Conservation (phyloP, 2,329 filamentous ascomycete species). For the Monosporascus sp. region DNA sequence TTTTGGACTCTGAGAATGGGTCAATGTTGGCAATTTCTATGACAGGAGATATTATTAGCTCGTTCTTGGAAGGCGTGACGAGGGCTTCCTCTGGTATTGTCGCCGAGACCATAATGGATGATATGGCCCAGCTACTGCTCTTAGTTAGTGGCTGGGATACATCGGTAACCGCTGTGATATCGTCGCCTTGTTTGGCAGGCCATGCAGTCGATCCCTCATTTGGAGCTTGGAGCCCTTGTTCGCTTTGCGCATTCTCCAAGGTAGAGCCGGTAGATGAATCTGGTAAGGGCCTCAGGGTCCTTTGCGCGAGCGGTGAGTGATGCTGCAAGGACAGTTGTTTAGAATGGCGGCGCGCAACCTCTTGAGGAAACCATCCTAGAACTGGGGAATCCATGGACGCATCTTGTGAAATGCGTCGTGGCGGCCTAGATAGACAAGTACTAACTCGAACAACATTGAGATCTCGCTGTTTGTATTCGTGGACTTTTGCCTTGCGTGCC, state of each 20-base stretch:
- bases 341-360: background rate
- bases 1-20: background rate
- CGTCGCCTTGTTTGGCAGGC: background rate
- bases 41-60: background rate
- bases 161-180: background rate
- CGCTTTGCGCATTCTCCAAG: background rate
- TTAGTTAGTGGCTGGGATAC: background rate
- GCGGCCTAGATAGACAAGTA: too few species aligned
- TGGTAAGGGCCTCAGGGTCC: constrained; percentile 1
- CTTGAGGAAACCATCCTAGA: constrained; percentile 16
- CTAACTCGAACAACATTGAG: constrained; percentile 13
- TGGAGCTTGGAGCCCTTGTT: background rate
- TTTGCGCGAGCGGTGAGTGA: constrained; percentile 3
- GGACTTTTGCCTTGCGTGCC: constrained; percentile 17
- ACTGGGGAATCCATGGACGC: constrained; percentile 18
- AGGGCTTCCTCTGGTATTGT: background rate
- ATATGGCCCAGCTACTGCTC: constrained; percentile 10
- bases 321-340: constrained; percentile 1
- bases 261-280: background rate
- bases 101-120: constrained; percentile 23
- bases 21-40: background rate
- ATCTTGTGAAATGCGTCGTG: background rate
- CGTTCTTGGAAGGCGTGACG: background rate
- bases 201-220: background rate
- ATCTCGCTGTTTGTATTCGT: constrained; percentile 18